phyloP scores from a whole-genome alignment of 768 basidiomycete species.

The Grammothele lineata region DNA sequence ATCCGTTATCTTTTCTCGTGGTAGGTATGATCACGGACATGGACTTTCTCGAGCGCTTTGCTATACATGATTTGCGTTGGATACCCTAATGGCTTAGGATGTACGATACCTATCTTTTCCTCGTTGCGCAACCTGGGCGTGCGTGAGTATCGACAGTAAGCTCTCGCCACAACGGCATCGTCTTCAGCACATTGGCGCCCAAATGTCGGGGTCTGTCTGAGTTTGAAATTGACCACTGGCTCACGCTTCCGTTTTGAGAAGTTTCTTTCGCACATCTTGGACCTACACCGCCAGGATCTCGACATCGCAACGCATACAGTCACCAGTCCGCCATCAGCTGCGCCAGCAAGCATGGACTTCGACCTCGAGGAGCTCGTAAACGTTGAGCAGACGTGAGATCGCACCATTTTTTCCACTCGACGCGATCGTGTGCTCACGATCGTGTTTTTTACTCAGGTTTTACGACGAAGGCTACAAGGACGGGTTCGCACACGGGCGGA shows the following conservation, averaged over 20 bases:
- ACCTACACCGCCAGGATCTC: too few species aligned
- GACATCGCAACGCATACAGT: neutral
- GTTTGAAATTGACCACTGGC: too few species aligned
- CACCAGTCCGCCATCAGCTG: neutral
- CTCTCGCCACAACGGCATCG: too few species aligned
- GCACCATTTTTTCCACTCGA: neutral
- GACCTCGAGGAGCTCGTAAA: slow-evolving; percentile 27
- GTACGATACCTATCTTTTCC: slow-evolving; percentile 13
- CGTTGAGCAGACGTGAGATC: slow-evolving; percentile 28
- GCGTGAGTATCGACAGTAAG: too few species aligned
- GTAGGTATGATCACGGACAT: slow-evolving; percentile 13
- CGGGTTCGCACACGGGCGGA: slow-evolving; percentile 79
- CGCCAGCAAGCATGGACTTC: slow-evolving; percentile 20
- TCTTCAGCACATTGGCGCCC: too few species aligned
- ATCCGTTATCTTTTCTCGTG: neutral
- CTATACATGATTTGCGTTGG: slow-evolving; percentile 3
- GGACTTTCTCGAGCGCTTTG: slow-evolving; percentile 1
- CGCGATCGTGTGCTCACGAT: neutral
- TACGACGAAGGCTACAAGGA: slow-evolving; percentile 74
- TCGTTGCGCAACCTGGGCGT: too few species aligned
- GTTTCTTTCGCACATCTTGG: too few species aligned
- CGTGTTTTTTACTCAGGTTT: slow-evolving; percentile 46
- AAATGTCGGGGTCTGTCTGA: too few species aligned
- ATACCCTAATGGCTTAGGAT: slow-evolving; percentile 16
- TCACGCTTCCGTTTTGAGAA: too few species aligned